Evolutionary conservation across 2,329 filamentous ascomycete genomes (phyloP), one percentile per base, ranked within the genome.

Genomic region (Leptographium galeiforme): DNA sequence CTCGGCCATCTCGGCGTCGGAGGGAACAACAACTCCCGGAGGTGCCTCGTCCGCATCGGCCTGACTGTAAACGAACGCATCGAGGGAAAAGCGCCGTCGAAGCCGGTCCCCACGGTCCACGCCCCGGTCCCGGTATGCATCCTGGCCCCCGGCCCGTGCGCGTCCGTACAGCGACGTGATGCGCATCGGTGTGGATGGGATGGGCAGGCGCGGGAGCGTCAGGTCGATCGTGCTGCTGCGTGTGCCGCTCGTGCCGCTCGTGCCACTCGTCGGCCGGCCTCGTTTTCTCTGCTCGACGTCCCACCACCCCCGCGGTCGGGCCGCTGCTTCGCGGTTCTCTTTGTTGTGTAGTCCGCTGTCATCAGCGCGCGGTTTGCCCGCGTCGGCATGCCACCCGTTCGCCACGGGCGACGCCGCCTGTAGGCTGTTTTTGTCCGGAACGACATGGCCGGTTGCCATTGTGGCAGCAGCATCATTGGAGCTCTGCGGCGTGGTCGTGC

Each of bases 1-100:
- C 19, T 39, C 25, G n/a, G 18, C 39, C 43, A 57, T 48, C 19
- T 50, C 56, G n/a, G 48, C 50, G 34, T 53, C 52, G 45, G 52
- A 48, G 56, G 55, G 51, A 18, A 57, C 53, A 41, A 53, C 8
- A 6, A 63, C 55, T 1, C 53, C 56, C 7, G 55, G 53, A 4
- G 63, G 61, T 19, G 61, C 58, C 14, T 52, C 44, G 10, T 57
- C 48, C 6, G 58, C 51, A 1, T 53, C 51, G 8, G 57, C 57
- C 55, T 65, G 63, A 25, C 51, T 51, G 54, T 66, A 66, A 12
- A 66, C 57, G 19, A 61, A 56, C 0, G 53, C 55, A 36, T 66
- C 64, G n/a, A 65, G 56, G 1, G 54, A 52, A 14, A 50, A 45
- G 13, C 11, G 30, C 14, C 8, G 32, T 19, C 36, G 49, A 39